phyloP scores from a whole-genome alignment of 78 protist genomes.

The Dictyostelium firmibasis region DNA sequence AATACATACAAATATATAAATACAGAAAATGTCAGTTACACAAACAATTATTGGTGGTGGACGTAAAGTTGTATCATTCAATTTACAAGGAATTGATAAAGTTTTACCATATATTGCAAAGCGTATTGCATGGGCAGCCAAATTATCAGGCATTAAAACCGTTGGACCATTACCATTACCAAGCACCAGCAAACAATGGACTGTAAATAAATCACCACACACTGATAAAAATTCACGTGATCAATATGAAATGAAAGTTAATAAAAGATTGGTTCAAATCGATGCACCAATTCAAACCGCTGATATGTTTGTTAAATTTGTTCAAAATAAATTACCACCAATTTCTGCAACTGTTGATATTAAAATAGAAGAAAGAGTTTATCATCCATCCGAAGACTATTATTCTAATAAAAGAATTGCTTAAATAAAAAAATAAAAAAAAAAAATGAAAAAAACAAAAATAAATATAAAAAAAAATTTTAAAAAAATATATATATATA shows the following conservation, averaged over 20 bases:
- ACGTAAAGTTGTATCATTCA: constrained; percentile 53
- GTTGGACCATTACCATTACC: constrained; percentile 63
- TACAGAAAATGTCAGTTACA: not conserved
- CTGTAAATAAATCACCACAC: constrained; percentile 80
- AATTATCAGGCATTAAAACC: constrained; percentile 64
- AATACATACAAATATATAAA: too few relatives aligned
- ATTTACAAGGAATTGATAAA: constrained; percentile 58
- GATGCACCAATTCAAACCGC: constrained; percentile 60
- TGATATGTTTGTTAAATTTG: constrained; percentile 55
- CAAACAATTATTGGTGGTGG: constrained; percentile 53
- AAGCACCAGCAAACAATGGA: constrained; percentile 20
- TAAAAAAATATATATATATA: too few relatives aligned
- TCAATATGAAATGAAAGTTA: constrained; percentile 54
- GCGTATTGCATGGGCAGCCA: constrained; percentile 73
- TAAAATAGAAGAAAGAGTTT: constrained; percentile 58
- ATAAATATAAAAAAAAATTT: not conserved
- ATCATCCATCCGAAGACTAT: constrained; percentile 18
- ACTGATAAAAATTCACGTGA: constrained; percentile 70
- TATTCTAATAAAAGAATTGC: constrained; percentile 66
- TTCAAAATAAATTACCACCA: constrained; percentile 62
- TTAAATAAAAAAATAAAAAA: not conserved
- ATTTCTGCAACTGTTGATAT: constrained; percentile 67
- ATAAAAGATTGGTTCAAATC: constrained; percentile 64
- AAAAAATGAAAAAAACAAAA: not conserved
- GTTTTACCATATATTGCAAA: constrained; percentile 73